Base-by-base conservation (phyloP, 176 grass and related monocot species). In the Canna indica region DNA sequence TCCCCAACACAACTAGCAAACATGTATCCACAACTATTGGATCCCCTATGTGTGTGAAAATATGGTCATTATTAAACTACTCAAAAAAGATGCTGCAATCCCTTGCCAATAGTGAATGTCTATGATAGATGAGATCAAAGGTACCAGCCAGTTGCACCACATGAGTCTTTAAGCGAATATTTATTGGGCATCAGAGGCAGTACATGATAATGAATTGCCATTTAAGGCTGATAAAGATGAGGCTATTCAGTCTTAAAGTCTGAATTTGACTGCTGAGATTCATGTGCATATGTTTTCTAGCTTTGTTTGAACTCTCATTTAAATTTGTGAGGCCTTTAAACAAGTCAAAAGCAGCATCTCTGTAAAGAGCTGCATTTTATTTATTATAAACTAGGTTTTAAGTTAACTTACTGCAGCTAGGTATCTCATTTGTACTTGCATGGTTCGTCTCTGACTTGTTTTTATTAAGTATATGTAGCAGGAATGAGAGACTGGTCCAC, bases 161-260 rank as follows among this genome's bases (percentile, higher is more conserved):
- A 54, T 54, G 50, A n/a, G 20, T 54, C 50, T 54, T 25, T 20
- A 54, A 54, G 50, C 7, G 50, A 54, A 54, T 54, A 54, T 54
- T 54, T 54, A 54, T 54, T 20, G 50, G 50, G 50, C 17, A 54
- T 54, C 50, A 54, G 50, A 54, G 20, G 20, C 50, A 25, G 16
- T 54, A 44, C 50, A 54, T n/a, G 17, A 54, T n/a, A 10, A 54
- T 54, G 50, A 54, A 54, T 54, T 54, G 50, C 50, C 50, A 54
- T 54, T 54, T 54, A 54, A 54, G 50, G 15, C 50, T 54, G 50
- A 25, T 54, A 54, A 54, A 54, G 50, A 54, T 54, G 50, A 54
- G 50, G 17, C 20, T 54, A n/a, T 25, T 20, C 50, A 54, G 50
- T 54, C 50, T 54, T 54, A 54, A 54, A 54, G 22, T 7, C 50